Conservation (phyloP, 352 stramenopile genomes). For the Pythium biforme region DNA sequence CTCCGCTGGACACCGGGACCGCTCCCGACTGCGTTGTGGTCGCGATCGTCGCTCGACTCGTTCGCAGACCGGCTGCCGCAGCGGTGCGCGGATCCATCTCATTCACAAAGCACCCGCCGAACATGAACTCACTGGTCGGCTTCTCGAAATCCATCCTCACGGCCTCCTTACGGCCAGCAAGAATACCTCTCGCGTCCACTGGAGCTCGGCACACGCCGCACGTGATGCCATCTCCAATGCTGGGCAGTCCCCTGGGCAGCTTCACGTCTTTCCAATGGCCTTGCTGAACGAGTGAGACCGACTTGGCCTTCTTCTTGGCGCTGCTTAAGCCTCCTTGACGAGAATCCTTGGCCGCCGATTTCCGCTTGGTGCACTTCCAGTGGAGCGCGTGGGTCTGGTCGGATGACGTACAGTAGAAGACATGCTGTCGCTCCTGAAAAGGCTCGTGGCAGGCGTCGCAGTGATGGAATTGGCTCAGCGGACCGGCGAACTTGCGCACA, state of each 20-base stretch:
- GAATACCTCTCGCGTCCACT: constrained; percentile 52
- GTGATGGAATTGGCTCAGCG: constrained; percentile 49
- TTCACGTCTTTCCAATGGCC: constrained; percentile 57
- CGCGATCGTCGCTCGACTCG: constrained; percentile 1
- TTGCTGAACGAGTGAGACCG: constrained; percentile 50
- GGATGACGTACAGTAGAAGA: constrained; percentile 67
- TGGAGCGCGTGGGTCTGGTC: constrained; percentile 57
- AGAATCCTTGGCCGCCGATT: constrained; percentile 28
- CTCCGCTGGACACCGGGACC: not conserved
- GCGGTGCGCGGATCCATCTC: constrained; percentile 19
- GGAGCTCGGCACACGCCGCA: constrained; percentile 54
- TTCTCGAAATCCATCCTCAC: constrained; percentile 53
- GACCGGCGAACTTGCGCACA: constrained; percentile 54
- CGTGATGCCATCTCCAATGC: constrained; percentile 49
- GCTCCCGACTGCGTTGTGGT: not conserved
- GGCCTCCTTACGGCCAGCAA: constrained; percentile 52
- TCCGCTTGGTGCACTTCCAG: constrained; percentile 76
- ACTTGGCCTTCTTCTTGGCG: constrained; percentile 59
- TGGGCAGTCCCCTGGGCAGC: constrained; percentile 48
- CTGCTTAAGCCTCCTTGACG: constrained; percentile 15
- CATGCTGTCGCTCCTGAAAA: constrained; percentile 71
- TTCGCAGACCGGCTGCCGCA: constrained; percentile 11
- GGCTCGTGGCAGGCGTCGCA: constrained; percentile 71
- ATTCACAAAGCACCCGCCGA: constrained; percentile 65
- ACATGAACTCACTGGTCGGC: constrained; percentile 59